Evolutionary conservation across 1,284 basidiomycete species (phyloP), one percentile per base, ranked within the genome.

Genomic region (Hypsizygus ulmarius): DNA sequence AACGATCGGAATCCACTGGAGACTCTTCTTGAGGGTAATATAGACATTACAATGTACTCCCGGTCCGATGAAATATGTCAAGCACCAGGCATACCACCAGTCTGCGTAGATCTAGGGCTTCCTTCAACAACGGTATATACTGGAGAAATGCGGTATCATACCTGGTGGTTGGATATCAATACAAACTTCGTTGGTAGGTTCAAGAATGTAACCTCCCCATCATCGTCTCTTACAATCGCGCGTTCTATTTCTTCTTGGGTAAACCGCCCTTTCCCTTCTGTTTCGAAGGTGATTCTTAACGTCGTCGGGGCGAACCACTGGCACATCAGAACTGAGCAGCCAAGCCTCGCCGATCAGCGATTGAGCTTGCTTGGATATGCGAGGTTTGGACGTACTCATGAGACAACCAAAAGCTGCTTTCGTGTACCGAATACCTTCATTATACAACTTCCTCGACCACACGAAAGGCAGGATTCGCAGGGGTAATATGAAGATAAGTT

Each of bases 11-110:
- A 95, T 66, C 82, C 91, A 93, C 66, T 88, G 88, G 50, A 97
- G 73, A 55, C 84, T 89, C 59, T 87, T 87, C 75, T 97, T 97
- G 51, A 97, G 74, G 12, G 95, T 85, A 59, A 97, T 97, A 60
- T 84, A 87, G 21, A 97, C 77, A 49, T 91, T 81, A 49, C 74
- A 73, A 64, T 89, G 82, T 8, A 74, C 66, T 10, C 68, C 71
- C 16, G 81, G 77, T 28, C 81, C 78, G 55, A 84, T 77, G 61
- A 89, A 90, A 61, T 92, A 93, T 1, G 82, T 79, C 39, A 95
- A 67, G 58, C 84, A 86, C 94, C 94, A 97, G 29, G 89, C 79
- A 60, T 94, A 96, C 82, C 89, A 91, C 89, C 89, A 91, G 70
- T 97, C 94, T 3, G 84, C 79, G 64, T 97, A 95, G 18, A 90